Percentiles rank a stretch among this genome's conserved stretches.
Evolutionary conservation across 805 yeast species (phyloP).

Genomic region (Cyberlindnera japonica): DNA sequence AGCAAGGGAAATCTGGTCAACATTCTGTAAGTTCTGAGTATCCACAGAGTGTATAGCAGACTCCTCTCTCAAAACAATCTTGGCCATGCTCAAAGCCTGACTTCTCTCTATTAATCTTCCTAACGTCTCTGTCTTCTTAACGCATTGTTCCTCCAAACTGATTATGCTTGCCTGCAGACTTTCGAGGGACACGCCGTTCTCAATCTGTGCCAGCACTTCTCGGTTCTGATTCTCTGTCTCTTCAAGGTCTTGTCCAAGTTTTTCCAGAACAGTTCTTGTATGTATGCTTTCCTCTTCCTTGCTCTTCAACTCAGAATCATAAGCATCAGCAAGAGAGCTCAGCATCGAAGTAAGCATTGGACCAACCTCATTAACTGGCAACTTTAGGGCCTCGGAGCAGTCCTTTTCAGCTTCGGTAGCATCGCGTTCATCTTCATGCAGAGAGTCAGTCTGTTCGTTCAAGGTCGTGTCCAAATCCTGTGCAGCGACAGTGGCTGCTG

Average conservation of each 20-base stretch:
- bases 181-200: conserved; percentile 18
- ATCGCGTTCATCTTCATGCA: conserved; percentile 6
- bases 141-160: conserved; percentile 19
- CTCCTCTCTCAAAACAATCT: conserved; percentile 55
- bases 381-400: conserved; percentile 13
- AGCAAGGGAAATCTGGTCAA: conserved; percentile 27
- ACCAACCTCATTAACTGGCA: conserved; percentile 27
- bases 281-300: conserved; percentile 53
- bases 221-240: conserved; percentile 31
- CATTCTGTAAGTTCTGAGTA: conserved; percentile 10
- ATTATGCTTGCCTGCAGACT: conserved; percentile 16
- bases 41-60: conserved; percentile 23
- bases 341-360: conserved; percentile 35
- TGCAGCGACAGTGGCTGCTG: not conserved
- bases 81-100: conserved; percentile 59
- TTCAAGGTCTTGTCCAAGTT: conserved; percentile 38
- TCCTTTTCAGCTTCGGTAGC: conserved; percentile 3
- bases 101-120: conserved; percentile 53
- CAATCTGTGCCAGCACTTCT: conserved; percentile 26
- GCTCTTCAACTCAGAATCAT: conserved; percentile 49
- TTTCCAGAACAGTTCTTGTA: conserved; percentile 40
- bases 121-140: conserved; percentile 33
- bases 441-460: conserved; percentile 8
- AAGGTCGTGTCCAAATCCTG: conserved; percentile 5
- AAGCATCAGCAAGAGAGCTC: conserved; percentile 45